Base-by-base conservation (phyloP, 2,329 filamentous ascomycete genomes). In the Talaromyces sp. region DNA sequence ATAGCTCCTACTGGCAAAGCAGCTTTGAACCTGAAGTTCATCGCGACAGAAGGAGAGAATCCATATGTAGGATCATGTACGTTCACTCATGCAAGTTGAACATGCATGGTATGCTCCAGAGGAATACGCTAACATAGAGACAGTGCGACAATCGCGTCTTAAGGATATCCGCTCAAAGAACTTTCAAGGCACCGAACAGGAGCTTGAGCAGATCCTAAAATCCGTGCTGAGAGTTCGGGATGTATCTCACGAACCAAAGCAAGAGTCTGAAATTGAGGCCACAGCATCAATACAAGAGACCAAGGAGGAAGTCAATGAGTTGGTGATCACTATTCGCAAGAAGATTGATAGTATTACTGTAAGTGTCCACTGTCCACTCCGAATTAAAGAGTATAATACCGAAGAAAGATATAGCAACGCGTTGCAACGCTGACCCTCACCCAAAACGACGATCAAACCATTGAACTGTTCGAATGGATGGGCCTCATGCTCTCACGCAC, bases 391-490 rank as follows among this genome's bases (percentile, higher is more conserved):
- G 36, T 13, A 37, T 21, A 22, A 60, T 7, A 2, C 53, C 41
- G 62, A 65, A 62, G 68, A 61, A 64, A 60, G 25, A 57, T 31
- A 40, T 21, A 79, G 72, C 80, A 82, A 79, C 78, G 72, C 51
- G 74, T 86, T 21, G 84, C 84, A 25, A 71, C 78, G 9, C 76
- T 86, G 36, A 67, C 71, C 9, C 74, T 87, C 4, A 69, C 73
- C 46, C 75, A 79, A 62, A 74, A 81, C 63, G 78, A 84, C 36
- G 78, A 80, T 35, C 77, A 81, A 62, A 79, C 81, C 51, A 75
- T 86, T 40, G 75, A 80, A 58, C 73, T 81, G 1, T 81, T 84
- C 60, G 80, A 82, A 35, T 86, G 84, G 84, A 73, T 78, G 11
- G 75, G 75, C 46, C 71, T 73, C 45, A 80, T 81, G 17, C 74